Conservation (phyloP, 345 rosid species). For the Garcia nutans region DNA sequence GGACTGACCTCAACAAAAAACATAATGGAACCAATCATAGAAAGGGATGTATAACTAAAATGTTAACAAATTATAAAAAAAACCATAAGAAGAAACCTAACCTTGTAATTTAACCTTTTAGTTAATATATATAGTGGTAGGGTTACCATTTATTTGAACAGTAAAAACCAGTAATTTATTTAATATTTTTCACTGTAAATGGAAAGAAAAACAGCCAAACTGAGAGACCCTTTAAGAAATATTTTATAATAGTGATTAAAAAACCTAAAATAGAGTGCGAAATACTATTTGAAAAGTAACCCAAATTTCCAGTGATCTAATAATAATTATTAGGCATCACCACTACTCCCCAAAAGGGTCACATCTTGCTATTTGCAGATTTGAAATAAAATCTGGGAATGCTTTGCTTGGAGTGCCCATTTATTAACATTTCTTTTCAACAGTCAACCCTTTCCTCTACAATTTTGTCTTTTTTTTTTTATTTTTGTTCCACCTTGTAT, state of each 20-base stretch:
- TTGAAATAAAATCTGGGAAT: neutral
- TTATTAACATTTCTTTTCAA: too few relatives aligned
- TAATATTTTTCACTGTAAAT: neutral
- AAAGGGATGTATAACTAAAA: too few relatives aligned
- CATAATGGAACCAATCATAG: too few relatives aligned
- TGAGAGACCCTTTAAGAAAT: neutral
- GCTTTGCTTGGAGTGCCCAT: neutral
- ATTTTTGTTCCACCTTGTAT: too few relatives aligned
- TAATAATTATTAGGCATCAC: conserved; percentile 8
- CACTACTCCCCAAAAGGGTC: conserved; percentile 10
- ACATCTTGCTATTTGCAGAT: neutral
- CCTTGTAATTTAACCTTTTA: neutral
- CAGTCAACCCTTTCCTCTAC: too few relatives aligned
- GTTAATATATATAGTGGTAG: neutral
- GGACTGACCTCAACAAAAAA: too few relatives aligned
- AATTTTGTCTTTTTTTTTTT: too few relatives aligned
- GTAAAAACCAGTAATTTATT: neutral
- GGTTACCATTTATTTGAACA: neutral
- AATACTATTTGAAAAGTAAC: too few relatives aligned
- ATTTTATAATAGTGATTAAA: too few relatives aligned
- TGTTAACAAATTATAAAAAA: too few relatives aligned
- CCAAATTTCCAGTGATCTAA: neutral
- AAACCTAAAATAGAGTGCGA: too few relatives aligned
- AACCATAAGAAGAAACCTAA: too few relatives aligned
- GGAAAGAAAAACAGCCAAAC: neutral